A percentile compares a stretch with the other conserved stretches of the same genome.
Evolutionary conservation across 1,284 basidiomycete species (phyloP).

Genomic region (Volvariella volvacea): DNA sequence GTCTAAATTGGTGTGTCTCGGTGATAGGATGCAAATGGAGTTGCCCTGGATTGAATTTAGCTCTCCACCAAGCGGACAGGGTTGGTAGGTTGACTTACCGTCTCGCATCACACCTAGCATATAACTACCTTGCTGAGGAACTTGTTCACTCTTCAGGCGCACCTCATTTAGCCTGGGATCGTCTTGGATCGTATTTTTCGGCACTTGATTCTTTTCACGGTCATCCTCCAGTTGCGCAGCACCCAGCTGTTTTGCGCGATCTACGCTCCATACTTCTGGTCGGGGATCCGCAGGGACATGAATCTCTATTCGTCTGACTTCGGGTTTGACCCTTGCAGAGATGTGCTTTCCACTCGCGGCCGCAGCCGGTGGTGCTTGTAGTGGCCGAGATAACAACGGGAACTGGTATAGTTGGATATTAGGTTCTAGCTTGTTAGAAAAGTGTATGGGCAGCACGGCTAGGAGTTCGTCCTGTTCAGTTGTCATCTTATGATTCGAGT

Average conservation of each 20-base stretch:
- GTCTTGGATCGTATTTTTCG: slow-evolving; percentile 43
- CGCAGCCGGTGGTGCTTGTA: slow-evolving; percentile 71
- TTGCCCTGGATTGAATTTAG: slow-evolving; percentile 38
- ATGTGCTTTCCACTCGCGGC: slow-evolving; percentile 66
- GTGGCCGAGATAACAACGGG: slow-evolving; percentile 63
- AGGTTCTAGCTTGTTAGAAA: slow-evolving; percentile 51
- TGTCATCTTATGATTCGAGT: too few species aligned
- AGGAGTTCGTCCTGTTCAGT: slow-evolving; percentile 61
- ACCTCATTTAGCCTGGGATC: slow-evolving; percentile 60
- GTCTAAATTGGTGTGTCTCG: slow-evolving; percentile 73
- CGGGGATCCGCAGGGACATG: slow-evolving; percentile 73
- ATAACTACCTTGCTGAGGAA: slow-evolving; percentile 55
- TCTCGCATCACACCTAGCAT: slow-evolving; percentile 69
- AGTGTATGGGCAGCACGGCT: slow-evolving; percentile 61
- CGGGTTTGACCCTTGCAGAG: slow-evolving; percentile 60
- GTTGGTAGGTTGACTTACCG: slow-evolving; percentile 37
- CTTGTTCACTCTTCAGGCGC: slow-evolving; percentile 64
- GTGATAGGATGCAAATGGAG: slow-evolving; percentile 73
- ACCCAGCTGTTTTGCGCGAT: slow-evolving; percentile 60
- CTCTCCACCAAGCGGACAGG: slow-evolving; percentile 1
- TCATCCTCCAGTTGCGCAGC: slow-evolving; percentile 62
- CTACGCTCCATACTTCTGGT: slow-evolving; percentile 70
- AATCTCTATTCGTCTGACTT: slow-evolving; percentile 57
- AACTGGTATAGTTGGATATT: slow-evolving; percentile 74
- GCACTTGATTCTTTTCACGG: slow-evolving; percentile 62